A percentile compares a stretch with the other conserved stretches of the same genome.
These are phyloP conservation scores for Striga hermonthica DNA, from an alignment of 305 asterid genomes.

Conservation along the genomic window DNA sequence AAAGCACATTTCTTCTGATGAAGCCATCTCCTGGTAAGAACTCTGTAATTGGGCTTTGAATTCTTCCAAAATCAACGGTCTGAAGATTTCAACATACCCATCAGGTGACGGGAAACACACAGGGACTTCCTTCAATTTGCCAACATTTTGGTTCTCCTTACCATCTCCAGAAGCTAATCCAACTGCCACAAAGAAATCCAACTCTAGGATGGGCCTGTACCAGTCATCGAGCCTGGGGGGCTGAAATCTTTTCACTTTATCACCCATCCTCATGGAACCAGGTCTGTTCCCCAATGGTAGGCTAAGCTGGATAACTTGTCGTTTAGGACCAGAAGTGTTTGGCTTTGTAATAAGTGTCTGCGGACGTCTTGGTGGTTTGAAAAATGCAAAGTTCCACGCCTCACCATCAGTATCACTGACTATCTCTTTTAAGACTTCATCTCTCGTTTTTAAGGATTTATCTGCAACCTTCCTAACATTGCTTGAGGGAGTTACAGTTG, in stretches of 20 bases:
- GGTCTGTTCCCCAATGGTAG: constrained; percentile 56
- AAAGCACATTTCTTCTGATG: constrained; percentile 60
- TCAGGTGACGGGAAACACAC: constrained; percentile 77
- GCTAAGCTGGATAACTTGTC: constrained; percentile 83
- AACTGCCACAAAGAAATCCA: constrained; percentile 72
- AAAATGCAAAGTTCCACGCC: constrained; percentile 70
- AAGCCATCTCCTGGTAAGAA: constrained; percentile 80
- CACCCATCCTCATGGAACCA: constrained; percentile 51
- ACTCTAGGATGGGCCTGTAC: constrained; percentile 76
- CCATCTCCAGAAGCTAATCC: constrained; percentile 66
- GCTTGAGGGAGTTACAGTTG: constrained; percentile 32
- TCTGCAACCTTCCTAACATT: constrained; percentile 37
- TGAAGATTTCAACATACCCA: constrained; percentile 84
- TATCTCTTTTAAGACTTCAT: constrained; percentile 43
- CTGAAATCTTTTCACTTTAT: constrained; percentile 69
- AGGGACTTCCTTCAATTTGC: constrained; percentile 83
- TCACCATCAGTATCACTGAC: constrained; percentile 53
- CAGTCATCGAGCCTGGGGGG: constrained; percentile 89
- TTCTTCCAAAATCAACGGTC: constrained; percentile 86
- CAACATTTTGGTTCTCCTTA: constrained; percentile 40
- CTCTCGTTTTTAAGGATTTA: constrained; percentile 40
- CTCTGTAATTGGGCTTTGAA: constrained; percentile 87
- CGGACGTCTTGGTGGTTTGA: constrained; percentile 59
- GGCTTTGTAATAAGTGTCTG: constrained; percentile 50
- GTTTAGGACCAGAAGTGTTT: constrained; percentile 56